Base-by-base conservation (phyloP, 257 asterid species). In the Forsythia viridissima region DNA sequence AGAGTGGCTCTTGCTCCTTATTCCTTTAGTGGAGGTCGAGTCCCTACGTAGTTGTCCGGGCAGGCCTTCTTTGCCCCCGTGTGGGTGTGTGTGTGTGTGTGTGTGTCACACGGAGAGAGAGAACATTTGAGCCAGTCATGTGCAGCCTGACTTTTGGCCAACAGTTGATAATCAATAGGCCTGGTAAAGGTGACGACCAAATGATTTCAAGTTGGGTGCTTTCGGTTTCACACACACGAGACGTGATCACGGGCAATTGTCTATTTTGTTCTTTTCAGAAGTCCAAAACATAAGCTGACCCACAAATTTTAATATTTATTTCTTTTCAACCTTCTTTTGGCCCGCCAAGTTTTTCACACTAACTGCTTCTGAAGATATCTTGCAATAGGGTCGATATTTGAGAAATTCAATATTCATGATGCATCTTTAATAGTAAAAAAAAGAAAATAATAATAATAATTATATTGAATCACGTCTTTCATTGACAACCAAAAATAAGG, bases 181-280 rank as follows among this genome's bases (percentile, higher is more conserved):
- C 44, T 9, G 2, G 37, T 34, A 70, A 73, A 51, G 48, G 76
- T 66, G 39, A 43, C 13, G 70, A 40, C 55, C 38, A 71, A 76
- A 79, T 77, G 84, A 73, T 82, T 59, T 57, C 30, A 70, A 78
- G 78, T 71, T 74, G 57, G 66, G 75, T 36, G 80, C 84, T 80
- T 85, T 82, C 80, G 82, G 88, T 15, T 80, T 76, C 68, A 71
- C 52, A 55, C 81, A 77, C 81, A 77, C 75, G 81, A 63, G 75
- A 51, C 67, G n/a, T 55, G 67, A 52, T 82, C 86, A 82, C 86
- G 81, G 80, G 86, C 71, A 34, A 39, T 73, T 61, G 43, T 34
- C 65, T 6, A 52, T 24, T 15, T 79, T 79, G 81, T 75, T 70
- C 30, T 63, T 59, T n/a, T 42, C 78, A 21, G 71, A 72, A 71